Conservation (phyloP, 768 basidiomycete genomes). For the Hericium erinaceus region DNA sequence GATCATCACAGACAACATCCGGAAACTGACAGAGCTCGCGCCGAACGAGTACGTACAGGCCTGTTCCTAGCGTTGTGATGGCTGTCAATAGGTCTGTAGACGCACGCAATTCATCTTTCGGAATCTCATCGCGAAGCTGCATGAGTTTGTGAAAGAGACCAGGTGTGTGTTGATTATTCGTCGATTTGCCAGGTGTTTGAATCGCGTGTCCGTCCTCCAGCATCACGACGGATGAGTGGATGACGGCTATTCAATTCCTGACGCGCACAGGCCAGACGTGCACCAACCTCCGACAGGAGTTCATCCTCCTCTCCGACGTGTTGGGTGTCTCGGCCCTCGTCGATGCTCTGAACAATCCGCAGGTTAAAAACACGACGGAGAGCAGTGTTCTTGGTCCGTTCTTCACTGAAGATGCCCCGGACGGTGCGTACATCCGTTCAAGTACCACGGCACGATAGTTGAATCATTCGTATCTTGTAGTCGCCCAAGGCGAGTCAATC, state of each 20-base stretch:
- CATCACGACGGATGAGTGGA: constrained; percentile 82
- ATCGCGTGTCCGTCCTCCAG: constrained; percentile 28
- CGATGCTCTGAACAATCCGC: constrained; percentile 64
- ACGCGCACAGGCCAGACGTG: constrained; percentile 68
- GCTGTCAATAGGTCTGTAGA: constrained; percentile 17
- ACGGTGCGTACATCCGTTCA: constrained; percentile 34
- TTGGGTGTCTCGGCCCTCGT: constrained; percentile 74
- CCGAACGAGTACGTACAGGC: constrained; percentile 19
- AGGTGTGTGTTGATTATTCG: constrained; percentile 43
- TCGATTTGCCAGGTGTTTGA: constrained; percentile 62
- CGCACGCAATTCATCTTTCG: constrained; percentile 39
- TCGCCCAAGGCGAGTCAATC: constrained; percentile 62
- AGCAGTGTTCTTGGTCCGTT: constrained; percentile 78
- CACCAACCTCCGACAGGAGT: constrained; percentile 55
- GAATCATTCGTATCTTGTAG: constrained; percentile 24
- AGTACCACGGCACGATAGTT: neutral
- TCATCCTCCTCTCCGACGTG: constrained; percentile 78
- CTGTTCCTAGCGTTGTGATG: constrained; percentile 4
- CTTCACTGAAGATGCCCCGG: constrained; percentile 66
- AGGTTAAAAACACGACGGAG: constrained; percentile 54
- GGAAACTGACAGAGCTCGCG: constrained; percentile 28
- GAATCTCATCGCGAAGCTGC: constrained; percentile 56
- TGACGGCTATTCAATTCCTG: constrained; percentile 68
- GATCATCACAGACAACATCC: constrained; percentile 38
- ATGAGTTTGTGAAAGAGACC: constrained; percentile 67